A percentile compares a stretch with the other conserved stretches of the same genome.
Evolutionary conservation across 345 rosid genomes (phyloP).

Genomic region (Melastoma malabathricum): DNA sequence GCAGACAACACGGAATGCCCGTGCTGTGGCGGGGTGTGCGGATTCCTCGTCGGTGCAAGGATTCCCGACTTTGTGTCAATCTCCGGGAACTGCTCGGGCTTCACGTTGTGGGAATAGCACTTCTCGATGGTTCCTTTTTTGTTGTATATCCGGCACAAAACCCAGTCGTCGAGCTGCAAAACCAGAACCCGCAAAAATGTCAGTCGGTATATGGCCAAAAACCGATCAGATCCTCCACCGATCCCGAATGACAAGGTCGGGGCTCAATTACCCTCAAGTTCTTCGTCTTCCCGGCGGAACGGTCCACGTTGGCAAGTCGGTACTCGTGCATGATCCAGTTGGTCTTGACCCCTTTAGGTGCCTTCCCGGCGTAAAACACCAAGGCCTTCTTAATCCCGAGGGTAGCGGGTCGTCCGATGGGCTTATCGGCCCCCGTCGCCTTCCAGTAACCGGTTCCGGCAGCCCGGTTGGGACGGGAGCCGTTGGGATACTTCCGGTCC

Average conservation of each 20-base stretch:
- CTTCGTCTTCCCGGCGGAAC: conserved; percentile 51
- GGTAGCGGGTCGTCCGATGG: conserved; percentile 65
- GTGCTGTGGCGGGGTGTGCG: background rate
- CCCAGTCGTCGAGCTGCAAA: conserved; percentile 84
- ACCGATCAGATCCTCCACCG: background rate
- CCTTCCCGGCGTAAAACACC: conserved; percentile 83
- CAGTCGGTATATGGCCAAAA: background rate
- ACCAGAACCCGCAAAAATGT: background rate
- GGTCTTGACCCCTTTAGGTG: conserved; percentile 70
- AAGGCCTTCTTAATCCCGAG: conserved; percentile 80
- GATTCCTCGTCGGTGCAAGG: background rate
- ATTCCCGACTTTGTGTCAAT: conserved; percentile 30
- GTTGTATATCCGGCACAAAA: conserved; percentile 68
- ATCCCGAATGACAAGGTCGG: background rate
- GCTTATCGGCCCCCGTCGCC: conserved; percentile 93
- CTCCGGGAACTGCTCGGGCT: conserved; percentile 9
- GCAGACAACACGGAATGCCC: background rate
- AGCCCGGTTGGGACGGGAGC: conserved; percentile 81
- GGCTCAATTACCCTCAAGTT: conserved; percentile 40
- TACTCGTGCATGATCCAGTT: conserved; percentile 99
- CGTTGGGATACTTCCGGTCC: conserved; percentile 89
- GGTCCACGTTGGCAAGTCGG: conserved; percentile 72
- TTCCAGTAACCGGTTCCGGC: conserved; percentile 91
- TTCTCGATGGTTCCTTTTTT: conserved; percentile 69
- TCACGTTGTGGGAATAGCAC: conserved; percentile 16